Evolutionary conservation across 164 flowering plant species (phyloP), one percentile per base, ranked within the genome.

Genomic region (Kalanchoe fedtschenkoi): DNA sequence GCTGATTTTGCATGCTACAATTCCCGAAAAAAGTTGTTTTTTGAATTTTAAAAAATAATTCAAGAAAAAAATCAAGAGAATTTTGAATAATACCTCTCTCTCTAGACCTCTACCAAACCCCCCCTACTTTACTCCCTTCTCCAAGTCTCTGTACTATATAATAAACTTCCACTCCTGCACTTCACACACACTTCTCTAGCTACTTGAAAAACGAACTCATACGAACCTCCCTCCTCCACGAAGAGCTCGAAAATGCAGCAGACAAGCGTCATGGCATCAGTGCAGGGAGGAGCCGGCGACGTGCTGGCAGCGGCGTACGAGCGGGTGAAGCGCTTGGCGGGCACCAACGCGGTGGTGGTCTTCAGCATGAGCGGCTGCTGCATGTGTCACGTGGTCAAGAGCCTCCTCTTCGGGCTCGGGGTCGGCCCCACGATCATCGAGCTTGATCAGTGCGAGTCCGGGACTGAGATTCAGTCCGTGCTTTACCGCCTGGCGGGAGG

Each of bases 381-480:
- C 77, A 88, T 88, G 92, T 86, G 85, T 77, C 84, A 86, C 61
- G 96, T 84, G 37, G 87, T 76, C 21, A 83, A 84, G 74, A 80
- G 79, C 19, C 84, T 86, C 5, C 82, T 86, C 37, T 69, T 81
- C 65, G 73, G 88, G 34, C 88, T 86, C 11, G 92, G 90, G 0
- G 92, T 84, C 1, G 87, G 86, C 1, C 92, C 92, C 42, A 72
- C 87, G 59, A 66, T 88, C 43, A 60, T 83, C 29, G 96, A 88
- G 78, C 78, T 86, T 21, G 90, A 88, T 71, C 76, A 74, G 58
- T 80, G 75, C 28, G 32, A 56, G 19, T 71, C 69, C 24, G 85
- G 85, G 26, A 60, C 21, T 0, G 85, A 81, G 32, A 78, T 89
- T 55, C 74, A 76, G 60, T 71, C 78, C 16, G 77, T 82, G 5